A percentile compares a stretch with the other conserved stretches of the same genome.
These are phyloP conservation scores for Aspergillus glaucus DNA, from an alignment of 2,329 filamentous ascomycete species.

Conservation along the genomic window DNA sequence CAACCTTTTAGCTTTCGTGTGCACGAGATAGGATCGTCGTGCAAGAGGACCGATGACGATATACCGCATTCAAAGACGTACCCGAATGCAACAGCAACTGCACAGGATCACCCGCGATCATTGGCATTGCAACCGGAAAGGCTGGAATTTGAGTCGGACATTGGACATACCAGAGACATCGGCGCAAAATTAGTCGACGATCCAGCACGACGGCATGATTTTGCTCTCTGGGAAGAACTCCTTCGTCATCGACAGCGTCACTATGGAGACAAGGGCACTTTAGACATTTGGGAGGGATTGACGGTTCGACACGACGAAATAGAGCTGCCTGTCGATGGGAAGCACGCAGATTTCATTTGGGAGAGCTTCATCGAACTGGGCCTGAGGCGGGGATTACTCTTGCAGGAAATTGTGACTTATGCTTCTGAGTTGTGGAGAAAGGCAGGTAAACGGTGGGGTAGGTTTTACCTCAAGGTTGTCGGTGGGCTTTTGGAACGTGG, in stretches of 20 bases:
- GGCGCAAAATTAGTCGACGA: slow-evolving; percentile 35
- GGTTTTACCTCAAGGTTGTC: slow-evolving; percentile 34
- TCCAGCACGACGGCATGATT: slow-evolving; percentile 24
- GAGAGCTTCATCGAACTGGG: slow-evolving; percentile 32
- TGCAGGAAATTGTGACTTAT: slow-evolving; percentile 30
- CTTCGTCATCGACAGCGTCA: slow-evolving; percentile 39
- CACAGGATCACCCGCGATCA: slow-evolving; percentile 7
- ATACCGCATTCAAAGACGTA: not conserved
- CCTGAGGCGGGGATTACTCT: slow-evolving; percentile 25
- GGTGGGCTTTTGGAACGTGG: slow-evolving; percentile 28
- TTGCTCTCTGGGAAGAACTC: slow-evolving; percentile 41
- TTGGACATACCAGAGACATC: slow-evolving; percentile 29
- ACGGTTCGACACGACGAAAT: slow-evolving; percentile 24
- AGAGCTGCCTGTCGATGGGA: slow-evolving; percentile 30
- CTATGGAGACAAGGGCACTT: slow-evolving; percentile 37
- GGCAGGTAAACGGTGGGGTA: slow-evolving; percentile 33
- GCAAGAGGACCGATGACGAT: slow-evolving; percentile 1
- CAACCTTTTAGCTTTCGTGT: slow-evolving; percentile 16
- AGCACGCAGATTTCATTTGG: slow-evolving; percentile 38
- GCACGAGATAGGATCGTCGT: slow-evolving; percentile 22
- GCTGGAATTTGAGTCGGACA: slow-evolving; percentile 38
- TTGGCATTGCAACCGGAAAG: slow-evolving; percentile 26
- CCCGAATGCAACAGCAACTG: not conserved
- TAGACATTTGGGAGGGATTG: slow-evolving; percentile 37
- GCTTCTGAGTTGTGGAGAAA: slow-evolving; percentile 35